A percentile compares a stretch with the other conserved stretches of the same genome.
phyloP scores from a whole-genome alignment of 768 basidiomycete species.

The Filobasidium floriforme region DNA sequence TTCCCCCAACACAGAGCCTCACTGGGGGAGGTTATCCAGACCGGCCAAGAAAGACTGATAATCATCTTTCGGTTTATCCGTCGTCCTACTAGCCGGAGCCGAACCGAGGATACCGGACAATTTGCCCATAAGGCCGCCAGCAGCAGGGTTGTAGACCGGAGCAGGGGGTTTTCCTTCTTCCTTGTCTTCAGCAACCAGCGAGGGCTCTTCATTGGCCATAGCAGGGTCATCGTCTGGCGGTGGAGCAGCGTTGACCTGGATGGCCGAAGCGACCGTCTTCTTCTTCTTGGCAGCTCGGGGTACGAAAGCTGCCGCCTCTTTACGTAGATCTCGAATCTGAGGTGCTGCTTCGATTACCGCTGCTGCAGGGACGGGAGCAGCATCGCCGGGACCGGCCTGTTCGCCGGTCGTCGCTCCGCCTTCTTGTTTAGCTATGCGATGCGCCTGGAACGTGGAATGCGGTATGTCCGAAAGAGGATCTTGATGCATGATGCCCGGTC shows the following conservation, averaged over 20 bases:
- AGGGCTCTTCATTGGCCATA: slow-evolving; percentile 19
- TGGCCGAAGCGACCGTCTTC: slow-evolving; percentile 49
- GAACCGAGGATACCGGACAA: slow-evolving; percentile 36
- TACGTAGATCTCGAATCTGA: slow-evolving; percentile 83
- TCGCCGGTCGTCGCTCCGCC: slow-evolving; percentile 26
- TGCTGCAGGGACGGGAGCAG: slow-evolving; percentile 47
- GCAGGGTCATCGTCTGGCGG: neutral
- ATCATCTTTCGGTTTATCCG: slow-evolving; percentile 25
- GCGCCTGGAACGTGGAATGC: slow-evolving; percentile 69
- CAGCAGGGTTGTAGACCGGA: slow-evolving; percentile 19
- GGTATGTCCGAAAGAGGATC: slow-evolving; percentile 70
- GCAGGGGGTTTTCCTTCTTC: neutral
- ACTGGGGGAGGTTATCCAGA: slow-evolving; percentile 28
- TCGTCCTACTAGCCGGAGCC: slow-evolving; percentile 1
- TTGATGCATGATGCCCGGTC: slow-evolving; percentile 37
- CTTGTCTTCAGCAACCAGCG: neutral
- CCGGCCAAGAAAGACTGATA: slow-evolving; percentile 42
- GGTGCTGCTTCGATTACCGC: slow-evolving; percentile 79
- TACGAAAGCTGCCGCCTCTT: slow-evolving; percentile 87
- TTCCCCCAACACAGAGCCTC: neutral
- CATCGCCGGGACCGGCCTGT: slow-evolving; percentile 27
- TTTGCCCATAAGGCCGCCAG: slow-evolving; percentile 37
- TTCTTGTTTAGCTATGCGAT: slow-evolving; percentile 51
- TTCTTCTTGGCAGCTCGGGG: slow-evolving; percentile 68
- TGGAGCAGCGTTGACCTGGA: slow-evolving; percentile 36